Conservation (phyloP, 257 asterid species). For the Ballota nigra region DNA sequence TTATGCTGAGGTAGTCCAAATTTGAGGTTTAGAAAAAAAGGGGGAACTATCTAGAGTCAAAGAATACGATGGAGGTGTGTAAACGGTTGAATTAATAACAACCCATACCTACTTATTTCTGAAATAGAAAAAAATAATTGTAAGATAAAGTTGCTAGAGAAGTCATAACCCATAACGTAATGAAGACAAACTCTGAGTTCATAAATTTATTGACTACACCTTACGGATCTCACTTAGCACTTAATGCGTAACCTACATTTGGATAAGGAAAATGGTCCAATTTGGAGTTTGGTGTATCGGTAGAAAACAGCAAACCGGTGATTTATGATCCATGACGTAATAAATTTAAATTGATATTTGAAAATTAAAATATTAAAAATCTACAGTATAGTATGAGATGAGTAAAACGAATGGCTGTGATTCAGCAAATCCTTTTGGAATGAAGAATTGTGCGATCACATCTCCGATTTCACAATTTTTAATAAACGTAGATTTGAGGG, state of each 20-base stretch:
- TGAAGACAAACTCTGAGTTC: not conserved
- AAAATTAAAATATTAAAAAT: not conserved
- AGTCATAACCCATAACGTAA: conserved; percentile 22
- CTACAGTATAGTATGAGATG: too few relatives aligned
- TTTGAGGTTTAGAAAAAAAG: too few relatives aligned
- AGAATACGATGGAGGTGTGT: not conserved
- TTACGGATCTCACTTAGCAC: not conserved
- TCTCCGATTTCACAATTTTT: too few relatives aligned
- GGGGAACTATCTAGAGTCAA: not conserved
- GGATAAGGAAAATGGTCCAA: conserved; percentile 7
- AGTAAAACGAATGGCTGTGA: not conserved
- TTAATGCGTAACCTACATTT: not conserved
- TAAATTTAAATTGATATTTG: not conserved
- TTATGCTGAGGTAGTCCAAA: too few relatives aligned
- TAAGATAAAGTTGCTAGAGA: not conserved
- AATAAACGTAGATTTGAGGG: too few relatives aligned
- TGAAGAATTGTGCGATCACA: too few relatives aligned
- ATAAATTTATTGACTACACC: not conserved
- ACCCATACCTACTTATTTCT: conserved; percentile 22
- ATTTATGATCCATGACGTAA: not conserved
- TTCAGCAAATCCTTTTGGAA: not conserved
- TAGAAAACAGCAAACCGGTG: not conserved
- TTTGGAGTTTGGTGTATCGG: not conserved
- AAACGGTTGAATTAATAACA: conserved; percentile 6
- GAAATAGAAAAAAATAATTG: not conserved